Evolutionary conservation across 768 basidiomycete genomes (phyloP), one percentile per base, ranked within the genome.

Genomic region (Botryobasidium botryosum): DNA sequence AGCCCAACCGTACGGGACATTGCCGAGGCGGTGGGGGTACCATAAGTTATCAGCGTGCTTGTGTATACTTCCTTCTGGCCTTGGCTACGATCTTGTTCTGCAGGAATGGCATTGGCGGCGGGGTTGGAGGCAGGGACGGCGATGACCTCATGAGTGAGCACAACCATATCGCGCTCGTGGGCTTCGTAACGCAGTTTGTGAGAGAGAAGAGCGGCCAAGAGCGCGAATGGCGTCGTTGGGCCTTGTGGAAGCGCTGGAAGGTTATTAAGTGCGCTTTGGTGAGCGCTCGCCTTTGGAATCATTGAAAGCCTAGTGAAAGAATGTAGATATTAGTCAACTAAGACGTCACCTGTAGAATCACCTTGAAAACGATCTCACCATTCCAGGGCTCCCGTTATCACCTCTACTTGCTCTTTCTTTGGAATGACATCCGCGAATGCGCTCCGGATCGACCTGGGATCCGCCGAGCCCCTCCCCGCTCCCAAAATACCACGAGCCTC

Each of bases 1-100:
- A 90, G 61, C 3, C 88, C 88, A 15, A 94, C 90, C 2, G 82
- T 85, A 25, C 76, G 67, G n/a, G 86, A 74, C 90, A 94, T 94
- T 4, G 90, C 90, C 0, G 81, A 80, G 2, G 69, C 71, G 1
- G 55, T 56, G 2, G 62, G 50, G 17, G 65, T 69, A 1, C 78
- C 87, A 52, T 79, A 79, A 26, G 69, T 61, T 20, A 78, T 63
- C 12, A 88, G 58, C 20, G 71, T 69, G 6, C 83, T 81, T 8
- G 74, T 77, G 51, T 87, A 70, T 26, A 74, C 68, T 51, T 75
- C 67, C 51, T 69, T 65, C n/a, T n/a, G n/a, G 29, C 46, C 5
- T 28, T 44, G 4, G 43, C 26, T 8, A 41, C 17, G 7, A 31
- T 24, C 17, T 50, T 29, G 45, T 43, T 48, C n/a, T 10, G 45